Base-by-base conservation (phyloP, 1,139 yeast species). In the Scheffersomyces lignicola region DNA sequence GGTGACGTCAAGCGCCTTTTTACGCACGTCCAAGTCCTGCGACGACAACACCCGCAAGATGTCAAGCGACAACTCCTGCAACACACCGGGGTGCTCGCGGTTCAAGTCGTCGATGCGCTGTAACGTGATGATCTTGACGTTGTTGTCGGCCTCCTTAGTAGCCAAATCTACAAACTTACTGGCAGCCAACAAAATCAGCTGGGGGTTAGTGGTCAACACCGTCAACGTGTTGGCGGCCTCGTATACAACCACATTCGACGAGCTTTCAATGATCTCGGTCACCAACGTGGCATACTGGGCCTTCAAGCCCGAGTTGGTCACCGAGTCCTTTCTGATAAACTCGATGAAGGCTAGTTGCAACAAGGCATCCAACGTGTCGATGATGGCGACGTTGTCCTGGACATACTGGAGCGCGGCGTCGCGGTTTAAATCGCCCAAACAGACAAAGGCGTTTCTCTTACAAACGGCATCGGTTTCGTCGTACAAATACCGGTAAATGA, bases 401-500 rank as follows among this genome's bases (percentile, higher is more conserved):
- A 94, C 75, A 58, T 82, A 94, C 43, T 77, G 78, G 52, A 88
- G 76, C 25, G 97, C 95, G 32, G 83, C 80, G 40, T 84, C 92
- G 54, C 97, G 78, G 59, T 86, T 86, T 54, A 94, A 71, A 46
- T 80, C 83, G 29, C 94, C 79, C 45, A 94, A 72, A 43, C 95
- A 88, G 36, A 90, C 83, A 59, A 94, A 94, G 3, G 97, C 97
- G 60, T 94, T 94, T 60, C 98, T 80, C 60, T 87, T 87, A 67
- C 98, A 92, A 22, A 95, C 88, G 23, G 96, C 83, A 58, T 94
- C 98, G 38, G 84, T 78, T 63, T 94, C 99, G 25, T 80, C 83
- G 38, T 71, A 74, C 56, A 92, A 70, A 58, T 89, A 87, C 39
- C 78, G 77, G 49, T 75, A 71, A 48, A 92, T 74, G 46, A 90